Percentiles rank a stretch among this genome's conserved stretches.
Conservation (phyloP, 148 eudicot species). For the Nepenthes gracilis region DNA sequence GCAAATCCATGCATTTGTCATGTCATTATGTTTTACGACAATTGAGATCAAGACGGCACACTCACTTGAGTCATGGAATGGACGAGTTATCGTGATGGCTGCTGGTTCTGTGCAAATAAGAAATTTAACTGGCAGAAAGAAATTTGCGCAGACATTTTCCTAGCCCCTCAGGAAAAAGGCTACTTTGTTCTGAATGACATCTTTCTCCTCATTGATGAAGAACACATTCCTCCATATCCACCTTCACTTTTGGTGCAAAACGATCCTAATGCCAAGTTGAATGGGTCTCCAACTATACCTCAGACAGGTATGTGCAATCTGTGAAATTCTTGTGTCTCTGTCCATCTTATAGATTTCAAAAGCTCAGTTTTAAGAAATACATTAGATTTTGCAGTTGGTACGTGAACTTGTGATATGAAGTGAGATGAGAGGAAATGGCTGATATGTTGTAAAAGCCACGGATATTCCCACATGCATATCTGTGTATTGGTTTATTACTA, state of each 20-base stretch:
- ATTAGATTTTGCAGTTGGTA: too few species aligned
- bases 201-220: slow-evolving; percentile 77
- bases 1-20: slow-evolving; percentile 77
- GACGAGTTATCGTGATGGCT: slow-evolving; percentile 86
- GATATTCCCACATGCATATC: too few species aligned
- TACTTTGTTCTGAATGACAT: slow-evolving; percentile 90
- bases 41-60: slow-evolving; percentile 69
- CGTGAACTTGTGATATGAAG: too few species aligned
- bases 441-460: too few species aligned
- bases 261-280: slow-evolving; percentile 49
- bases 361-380: not conserved
- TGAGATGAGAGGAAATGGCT: too few species aligned
- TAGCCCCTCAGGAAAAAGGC: slow-evolving; percentile 95
- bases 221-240: slow-evolving; percentile 53
- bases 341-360: not conserved
- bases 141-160: slow-evolving; percentile 83
- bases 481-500: not conserved
- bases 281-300: slow-evolving; percentile 34
- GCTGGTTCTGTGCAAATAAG: slow-evolving; percentile 59
- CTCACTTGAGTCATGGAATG: slow-evolving; percentile 84
- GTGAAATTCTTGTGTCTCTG: not conserved
- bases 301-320: slow-evolving; percentile 47
- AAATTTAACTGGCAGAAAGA: slow-evolving; percentile 55
- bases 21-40: slow-evolving; percentile 54
- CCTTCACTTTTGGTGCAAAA: slow-evolving; percentile 46